These are phyloP conservation scores for Cymbidium sinense DNA, from an alignment of 106 monocot genomes.

Conservation along the genomic window DNA sequence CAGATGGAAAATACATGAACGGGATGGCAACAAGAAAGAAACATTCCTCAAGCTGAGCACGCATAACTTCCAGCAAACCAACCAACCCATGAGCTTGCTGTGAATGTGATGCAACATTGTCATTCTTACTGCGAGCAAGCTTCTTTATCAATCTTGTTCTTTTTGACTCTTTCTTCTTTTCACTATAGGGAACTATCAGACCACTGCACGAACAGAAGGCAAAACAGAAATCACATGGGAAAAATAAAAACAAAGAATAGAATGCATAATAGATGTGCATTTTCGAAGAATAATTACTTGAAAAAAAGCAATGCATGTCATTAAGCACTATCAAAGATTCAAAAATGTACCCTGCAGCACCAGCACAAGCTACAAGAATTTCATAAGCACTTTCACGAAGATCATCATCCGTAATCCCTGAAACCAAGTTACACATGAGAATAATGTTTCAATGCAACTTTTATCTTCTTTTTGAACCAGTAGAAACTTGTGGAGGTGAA, in stretches of 20 bases:
- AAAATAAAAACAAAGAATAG: not conserved
- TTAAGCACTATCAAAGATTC: slow-evolving; percentile 7
- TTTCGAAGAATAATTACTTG: not conserved
- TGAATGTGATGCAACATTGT: slow-evolving; percentile 41
- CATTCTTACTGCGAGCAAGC: slow-evolving; percentile 80
- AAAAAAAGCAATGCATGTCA: not conserved
- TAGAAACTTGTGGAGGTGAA: not conserved
- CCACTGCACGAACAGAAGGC: slow-evolving; percentile 37
- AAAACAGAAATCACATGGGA: slow-evolving; percentile 3
- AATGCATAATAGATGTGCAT: not conserved
- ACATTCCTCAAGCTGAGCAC: slow-evolving; percentile 80
- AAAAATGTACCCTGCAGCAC: slow-evolving; percentile 76
- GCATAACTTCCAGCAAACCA: slow-evolving; percentile 87
- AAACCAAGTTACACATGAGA: slow-evolving; percentile 13
- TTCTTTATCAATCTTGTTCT: slow-evolving; percentile 75
- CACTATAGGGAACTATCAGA: slow-evolving; percentile 85
- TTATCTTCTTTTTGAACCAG: not conserved
- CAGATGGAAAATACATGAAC: not conserved
- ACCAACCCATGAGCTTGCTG: slow-evolving; percentile 69
- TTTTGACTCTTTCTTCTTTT: slow-evolving; percentile 97
- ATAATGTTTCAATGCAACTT: not conserved
- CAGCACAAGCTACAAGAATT: slow-evolving; percentile 84
- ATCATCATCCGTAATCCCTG: slow-evolving; percentile 94
- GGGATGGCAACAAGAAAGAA: slow-evolving; percentile 9
- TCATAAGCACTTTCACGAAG: slow-evolving; percentile 98